Percentiles rank a stretch among this genome's conserved stretches.
Conservation (phyloP, 441 rosid genomes). For the Euphorbia celastroides region DNA sequence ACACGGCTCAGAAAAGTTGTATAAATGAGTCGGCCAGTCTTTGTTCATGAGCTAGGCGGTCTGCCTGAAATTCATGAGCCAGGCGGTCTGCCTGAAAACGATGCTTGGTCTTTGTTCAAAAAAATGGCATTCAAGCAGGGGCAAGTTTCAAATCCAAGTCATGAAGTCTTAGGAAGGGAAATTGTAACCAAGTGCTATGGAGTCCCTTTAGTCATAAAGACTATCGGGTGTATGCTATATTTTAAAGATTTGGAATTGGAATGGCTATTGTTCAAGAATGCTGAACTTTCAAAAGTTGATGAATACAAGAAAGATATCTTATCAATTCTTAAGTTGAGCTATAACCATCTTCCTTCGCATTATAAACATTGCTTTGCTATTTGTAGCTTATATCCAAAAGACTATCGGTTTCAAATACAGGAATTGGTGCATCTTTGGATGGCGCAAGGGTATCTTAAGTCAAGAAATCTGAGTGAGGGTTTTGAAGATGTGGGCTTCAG, state of each 20-base stretch:
- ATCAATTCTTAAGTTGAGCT: no score
- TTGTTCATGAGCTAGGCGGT: no score
- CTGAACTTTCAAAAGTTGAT: not conserved
- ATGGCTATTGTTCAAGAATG: conserved; percentile 13
- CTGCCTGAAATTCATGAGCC: no score
- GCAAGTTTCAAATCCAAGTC: not conserved
- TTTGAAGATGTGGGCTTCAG: conserved; percentile 24
- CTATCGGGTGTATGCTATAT: conserved; percentile 18
- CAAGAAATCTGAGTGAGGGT: no score
- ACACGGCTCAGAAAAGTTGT: no score
- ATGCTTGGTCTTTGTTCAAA: not conserved
- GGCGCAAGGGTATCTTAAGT: no score
- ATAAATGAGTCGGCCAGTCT: no score
- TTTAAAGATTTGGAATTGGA: not conserved
- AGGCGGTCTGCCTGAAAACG: not conserved
- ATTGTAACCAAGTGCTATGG: conserved; percentile 20
- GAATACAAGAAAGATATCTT: not conserved
- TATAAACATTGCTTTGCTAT: not conserved
- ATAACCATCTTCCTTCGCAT: not conserved
- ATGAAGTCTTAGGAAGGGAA: not conserved
- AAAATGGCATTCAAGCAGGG: no score
- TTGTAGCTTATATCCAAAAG: conserved; percentile 15
- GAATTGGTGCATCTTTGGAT: not conserved
- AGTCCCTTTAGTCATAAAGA: conserved; percentile 28
- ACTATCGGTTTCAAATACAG: not conserved